Percentiles rank a stretch among this genome's conserved stretches.
phyloP scores from a whole-genome alignment of 345 rosid species.

The Eucalyptus tenuipes region DNA sequence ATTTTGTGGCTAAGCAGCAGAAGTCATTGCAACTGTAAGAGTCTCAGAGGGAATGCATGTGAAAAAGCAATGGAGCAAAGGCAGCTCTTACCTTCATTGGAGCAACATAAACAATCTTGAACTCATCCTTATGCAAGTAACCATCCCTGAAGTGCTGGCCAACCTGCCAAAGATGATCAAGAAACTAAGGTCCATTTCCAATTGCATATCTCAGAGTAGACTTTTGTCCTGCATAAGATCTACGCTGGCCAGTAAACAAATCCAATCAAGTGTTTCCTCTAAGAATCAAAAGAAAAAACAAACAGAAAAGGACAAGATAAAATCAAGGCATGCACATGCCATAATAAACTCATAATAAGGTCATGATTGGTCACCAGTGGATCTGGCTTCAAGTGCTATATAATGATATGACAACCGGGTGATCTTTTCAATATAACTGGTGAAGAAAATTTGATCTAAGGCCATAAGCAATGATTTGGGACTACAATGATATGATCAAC shows the following conservation, averaged over 20 bases:
- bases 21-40: not conserved
- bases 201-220: not conserved
- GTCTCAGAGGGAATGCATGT: not conserved
- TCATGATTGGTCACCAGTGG: not conserved
- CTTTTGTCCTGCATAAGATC: not conserved
- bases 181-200: not conserved
- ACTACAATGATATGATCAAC: not conserved
- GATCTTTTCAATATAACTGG: not conserved
- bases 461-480: not conserved
- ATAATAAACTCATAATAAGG: not conserved
- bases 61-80: not conserved
- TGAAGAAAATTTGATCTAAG: not conserved
- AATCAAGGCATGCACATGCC: not conserved
- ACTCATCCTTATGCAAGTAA: conserved; percentile 84
- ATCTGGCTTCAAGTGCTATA: not conserved
- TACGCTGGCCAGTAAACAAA: not conserved
- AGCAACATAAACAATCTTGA: conserved; percentile 97
- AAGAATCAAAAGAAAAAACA: not conserved
- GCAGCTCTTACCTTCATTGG: conserved; percentile 83
- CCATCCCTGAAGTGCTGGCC: conserved; percentile 95
- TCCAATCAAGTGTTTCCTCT: not conserved
- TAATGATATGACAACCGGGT: not conserved
- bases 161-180: conserved; percentile 38
- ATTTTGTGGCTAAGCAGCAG: not conserved
- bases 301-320: not conserved